Evolutionary conservation across 352 stramenopile species (phyloP), one percentile per base, ranked within the genome.

Genomic region (Phytophthora sp.): DNA sequence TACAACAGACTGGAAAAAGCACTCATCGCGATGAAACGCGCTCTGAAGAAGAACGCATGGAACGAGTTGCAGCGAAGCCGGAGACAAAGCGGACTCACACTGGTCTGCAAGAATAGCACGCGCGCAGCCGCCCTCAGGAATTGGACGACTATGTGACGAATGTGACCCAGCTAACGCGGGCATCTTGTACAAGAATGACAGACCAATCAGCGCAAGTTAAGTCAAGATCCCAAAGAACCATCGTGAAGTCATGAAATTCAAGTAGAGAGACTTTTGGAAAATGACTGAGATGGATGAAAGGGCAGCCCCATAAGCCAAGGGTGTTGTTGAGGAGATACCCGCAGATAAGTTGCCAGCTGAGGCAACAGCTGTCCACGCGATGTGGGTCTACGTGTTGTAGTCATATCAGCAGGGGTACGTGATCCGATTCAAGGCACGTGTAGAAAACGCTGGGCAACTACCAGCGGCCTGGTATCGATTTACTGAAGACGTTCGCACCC

Each of bases 71-170:
- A 12, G 21, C 41, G 4, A 56, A 56, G n/a, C 7, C 11, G 18
- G n/a, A n/a, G n/a, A n/a, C n/a, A n/a, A 63, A 63, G 24, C 5
- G 26, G 30, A 63, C 15, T 16, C 21, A 24, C 4, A 39, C 56
- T 15, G 56, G 44, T 6, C 31, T 63, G 20, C 44, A 44, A 9
- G 30, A 63, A 2, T 18, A 7, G 27, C 30, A 36, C 29, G 54
- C 53, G 18, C 41, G 41, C 16, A 39, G 33, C 6, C 18, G 39
- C 12, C 54, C 41, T 12, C 33, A 3, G 2, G 45, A 53, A 9
- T 16, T 54, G 39, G 41, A 54, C 7, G 54, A 53, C 13, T 62
- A 54, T 36, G 41, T 62, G 23, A 31, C 27, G 8, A 60, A 60
- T 52, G 16, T 11, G 3, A 8, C 33, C 3, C 53, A 44, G 26